These are phyloP conservation scores for Sedum album DNA, from an alignment of 164 flowering plant genomes.

Conservation along the genomic window DNA sequence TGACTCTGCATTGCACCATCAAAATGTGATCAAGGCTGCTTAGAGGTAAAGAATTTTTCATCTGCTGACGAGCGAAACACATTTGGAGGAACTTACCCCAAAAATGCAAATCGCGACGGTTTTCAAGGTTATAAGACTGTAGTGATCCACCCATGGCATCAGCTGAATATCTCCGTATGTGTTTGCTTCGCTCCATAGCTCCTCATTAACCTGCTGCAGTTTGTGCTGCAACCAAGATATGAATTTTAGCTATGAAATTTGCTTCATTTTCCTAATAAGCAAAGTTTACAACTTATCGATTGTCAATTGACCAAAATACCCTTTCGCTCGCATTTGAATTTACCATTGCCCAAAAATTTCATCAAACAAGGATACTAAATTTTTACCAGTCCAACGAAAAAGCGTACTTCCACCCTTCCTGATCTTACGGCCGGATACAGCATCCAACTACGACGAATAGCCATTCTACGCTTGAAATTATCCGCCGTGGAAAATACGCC, in stretches of 20 bases:
- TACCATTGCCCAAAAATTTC: too few relatives aligned
- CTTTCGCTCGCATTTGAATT: too few relatives aligned
- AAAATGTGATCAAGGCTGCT: conserved; percentile 9
- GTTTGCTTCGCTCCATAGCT: conserved; percentile 88
- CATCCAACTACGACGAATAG: conserved; percentile 98
- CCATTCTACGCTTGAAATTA: conserved; percentile 95
- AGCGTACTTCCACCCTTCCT: conserved; percentile 80
- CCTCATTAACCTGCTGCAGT: conserved; percentile 82
- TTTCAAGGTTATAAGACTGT: conserved; percentile 89
- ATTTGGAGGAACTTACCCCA: conserved; percentile 53
- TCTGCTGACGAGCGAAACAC: conserved; percentile 13
- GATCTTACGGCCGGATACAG: conserved; percentile 71
- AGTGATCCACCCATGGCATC: conserved; percentile 98
- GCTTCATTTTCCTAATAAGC: too few relatives aligned
- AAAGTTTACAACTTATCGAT: too few relatives aligned
- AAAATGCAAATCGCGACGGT: conserved; percentile 88
- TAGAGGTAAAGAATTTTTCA: conserved; percentile 3
- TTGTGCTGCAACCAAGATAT: conserved; percentile 87
- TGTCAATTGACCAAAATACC: too few relatives aligned
- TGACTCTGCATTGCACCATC: conserved; percentile 77
- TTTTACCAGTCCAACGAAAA: conserved; percentile 93
- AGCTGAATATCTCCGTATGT: conserved; percentile 85
- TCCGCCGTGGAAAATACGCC: conserved; percentile 97
- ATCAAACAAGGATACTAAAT: too few relatives aligned
- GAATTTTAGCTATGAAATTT: too few relatives aligned